phyloP scores from a whole-genome alignment of 768 basidiomycete genomes.

The Tephrocybe sp. region DNA sequence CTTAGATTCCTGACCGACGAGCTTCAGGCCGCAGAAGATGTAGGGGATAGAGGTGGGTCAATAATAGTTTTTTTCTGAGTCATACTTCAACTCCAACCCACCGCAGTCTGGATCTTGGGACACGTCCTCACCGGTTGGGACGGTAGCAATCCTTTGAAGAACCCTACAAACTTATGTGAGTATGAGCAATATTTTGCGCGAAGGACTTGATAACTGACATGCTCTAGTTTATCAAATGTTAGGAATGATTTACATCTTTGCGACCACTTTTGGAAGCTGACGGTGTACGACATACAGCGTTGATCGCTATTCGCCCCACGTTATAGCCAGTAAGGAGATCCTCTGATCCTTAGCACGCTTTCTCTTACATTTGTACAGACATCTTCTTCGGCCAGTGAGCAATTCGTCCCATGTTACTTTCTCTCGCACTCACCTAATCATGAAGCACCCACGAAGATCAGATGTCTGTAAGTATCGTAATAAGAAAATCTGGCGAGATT shows the following conservation, averaged over 20 bases:
- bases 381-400: constrained; percentile 72
- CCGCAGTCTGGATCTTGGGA: constrained; percentile 53
- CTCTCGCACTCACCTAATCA: not conserved
- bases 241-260: not conserved
- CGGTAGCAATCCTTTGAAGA: constrained; percentile 58
- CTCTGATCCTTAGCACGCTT: not conserved
- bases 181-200: constrained; percentile 1
- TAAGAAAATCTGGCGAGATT: not conserved
- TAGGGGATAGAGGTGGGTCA: constrained; percentile 62
- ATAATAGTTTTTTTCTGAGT: not conserved
- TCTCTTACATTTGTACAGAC: constrained; percentile 34
- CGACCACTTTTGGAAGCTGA: constrained; percentile 9
- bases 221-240: constrained; percentile 39
- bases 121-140: constrained; percentile 69
- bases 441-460: constrained; percentile 65
- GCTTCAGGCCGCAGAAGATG: constrained; percentile 75
- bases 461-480: constrained; percentile 43
- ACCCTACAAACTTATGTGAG: constrained; percentile 71
- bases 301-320: constrained; percentile 76
- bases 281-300: constrained; percentile 40
- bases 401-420: not conserved
- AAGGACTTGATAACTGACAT: not conserved
- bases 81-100: too few relatives aligned
- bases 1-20: constrained; percentile 76
- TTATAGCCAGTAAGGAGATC: constrained; percentile 59